phyloP scores from a whole-genome alignment of 2,329 filamentous ascomycete genomes.

The Colletotrichum caudatum region DNA sequence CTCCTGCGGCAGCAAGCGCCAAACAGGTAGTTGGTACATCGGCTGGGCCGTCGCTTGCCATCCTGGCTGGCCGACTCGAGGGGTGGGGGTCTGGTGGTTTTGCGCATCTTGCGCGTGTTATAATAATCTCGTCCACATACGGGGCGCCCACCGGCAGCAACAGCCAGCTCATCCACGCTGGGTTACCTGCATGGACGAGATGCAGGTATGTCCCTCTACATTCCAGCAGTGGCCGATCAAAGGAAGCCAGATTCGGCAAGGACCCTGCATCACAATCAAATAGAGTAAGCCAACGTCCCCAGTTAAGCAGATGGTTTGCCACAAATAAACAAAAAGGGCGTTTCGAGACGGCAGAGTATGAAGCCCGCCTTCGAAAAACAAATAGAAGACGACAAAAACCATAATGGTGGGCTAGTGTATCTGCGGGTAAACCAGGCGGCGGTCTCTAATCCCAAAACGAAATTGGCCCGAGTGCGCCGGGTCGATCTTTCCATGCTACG shows the following conservation, averaged over 20 bases:
- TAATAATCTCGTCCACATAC: neutral
- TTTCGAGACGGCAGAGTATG: neutral
- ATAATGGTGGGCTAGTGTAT: neutral
- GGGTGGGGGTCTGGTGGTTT: neutral
- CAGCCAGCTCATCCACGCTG: conserved; percentile 1
- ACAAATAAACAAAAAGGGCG: neutral
- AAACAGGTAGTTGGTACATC: neutral
- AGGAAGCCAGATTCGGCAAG: conserved; percentile 72
- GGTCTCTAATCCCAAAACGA: conserved; percentile 43
- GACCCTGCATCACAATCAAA: conserved; percentile 57
- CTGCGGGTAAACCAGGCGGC: conserved; percentile 28
- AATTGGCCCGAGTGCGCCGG: conserved; percentile 43
- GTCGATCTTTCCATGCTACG: conserved; percentile 53
- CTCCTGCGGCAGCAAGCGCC: neutral
- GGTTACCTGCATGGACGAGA: conserved; percentile 10
- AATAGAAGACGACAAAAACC: neutral
- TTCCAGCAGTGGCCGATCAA: conserved; percentile 49
- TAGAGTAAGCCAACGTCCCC: conserved; percentile 43
- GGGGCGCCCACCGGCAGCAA: neutral
- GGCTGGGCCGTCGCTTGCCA: conserved; percentile 2
- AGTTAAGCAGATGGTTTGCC: conserved; percentile 8
- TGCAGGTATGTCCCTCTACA: conserved; percentile 12
- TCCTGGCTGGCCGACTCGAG: neutral
- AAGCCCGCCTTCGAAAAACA: neutral
- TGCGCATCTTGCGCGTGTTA: neutral